These are phyloP conservation scores for Morella rubra DNA, from an alignment of 306 rosid species.

Conservation along the genomic window DNA sequence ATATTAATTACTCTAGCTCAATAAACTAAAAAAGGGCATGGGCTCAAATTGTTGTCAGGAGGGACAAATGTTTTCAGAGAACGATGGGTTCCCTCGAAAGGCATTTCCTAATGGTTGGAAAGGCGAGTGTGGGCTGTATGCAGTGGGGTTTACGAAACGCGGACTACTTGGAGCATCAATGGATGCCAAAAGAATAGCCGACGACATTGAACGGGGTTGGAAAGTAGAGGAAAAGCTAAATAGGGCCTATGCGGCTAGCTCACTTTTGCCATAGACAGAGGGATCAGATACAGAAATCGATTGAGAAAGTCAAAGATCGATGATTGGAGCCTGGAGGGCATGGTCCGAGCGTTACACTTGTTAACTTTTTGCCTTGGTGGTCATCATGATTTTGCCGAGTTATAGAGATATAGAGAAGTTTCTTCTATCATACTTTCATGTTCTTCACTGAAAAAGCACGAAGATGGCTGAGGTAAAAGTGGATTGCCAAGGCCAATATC, in stretches of 20 bases:
- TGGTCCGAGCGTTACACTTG: background rate
- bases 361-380: background rate
- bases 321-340: background rate
- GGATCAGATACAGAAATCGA: background rate
- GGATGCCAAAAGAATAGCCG: slow-evolving; percentile 81
- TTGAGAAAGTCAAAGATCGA: background rate
- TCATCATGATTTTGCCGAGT: background rate
- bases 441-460: background rate
- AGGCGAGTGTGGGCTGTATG: slow-evolving; percentile 80
- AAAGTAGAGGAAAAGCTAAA: slow-evolving; percentile 53
- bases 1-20: background rate
- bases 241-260: background rate
- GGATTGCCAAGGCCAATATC: background rate
- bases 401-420: background rate
- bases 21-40: background rate
- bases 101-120: slow-evolving; percentile 95
- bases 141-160: slow-evolving; percentile 90
- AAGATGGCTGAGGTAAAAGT: background rate
- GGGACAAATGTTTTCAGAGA: slow-evolving; percentile 68
- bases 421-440: background rate
- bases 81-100: slow-evolving; percentile 77
- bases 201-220: slow-evolving; percentile 70
- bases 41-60: slow-evolving; percentile 47
- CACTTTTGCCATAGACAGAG: background rate
- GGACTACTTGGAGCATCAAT: slow-evolving; percentile 82